Evolutionary conservation across 108 stramenopile species (phyloP).

Genomic region (Mayamaea pseudoterrestris): DNA sequence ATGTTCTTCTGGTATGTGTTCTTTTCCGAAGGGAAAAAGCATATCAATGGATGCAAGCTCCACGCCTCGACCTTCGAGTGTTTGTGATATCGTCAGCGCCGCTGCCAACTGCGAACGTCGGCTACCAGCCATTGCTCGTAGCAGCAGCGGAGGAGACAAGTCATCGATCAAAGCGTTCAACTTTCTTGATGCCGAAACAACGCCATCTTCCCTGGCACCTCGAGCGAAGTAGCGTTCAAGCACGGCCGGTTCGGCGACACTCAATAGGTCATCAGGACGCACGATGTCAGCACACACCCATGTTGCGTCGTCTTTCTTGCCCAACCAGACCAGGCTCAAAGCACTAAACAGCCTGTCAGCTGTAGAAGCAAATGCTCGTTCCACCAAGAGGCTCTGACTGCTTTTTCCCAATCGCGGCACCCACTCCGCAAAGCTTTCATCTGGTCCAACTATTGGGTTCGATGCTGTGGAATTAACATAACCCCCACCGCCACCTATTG

Average conservation of each 20-base stretch:
- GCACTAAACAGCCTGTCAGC: too few species aligned
- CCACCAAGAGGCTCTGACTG: conserved; percentile 2
- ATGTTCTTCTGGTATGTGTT: too few species aligned
- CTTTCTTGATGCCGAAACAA: too few species aligned
- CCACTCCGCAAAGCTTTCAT: conserved; percentile 43
- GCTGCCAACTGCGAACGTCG: conserved; percentile 40
- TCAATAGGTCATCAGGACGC: too few species aligned
- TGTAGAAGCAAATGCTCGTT: neutral
- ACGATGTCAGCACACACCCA: too few species aligned
- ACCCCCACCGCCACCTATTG: conserved; percentile 65
- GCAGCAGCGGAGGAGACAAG: conserved; percentile 39
- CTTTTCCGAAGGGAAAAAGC: too few species aligned
- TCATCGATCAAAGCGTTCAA: conserved; percentile 58
- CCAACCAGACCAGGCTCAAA: conserved; percentile 53
- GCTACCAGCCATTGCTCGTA: conserved; percentile 40
- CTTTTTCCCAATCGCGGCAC: conserved; percentile 17
- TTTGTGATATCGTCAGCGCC: conserved; percentile 34
- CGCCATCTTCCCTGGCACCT: too few species aligned
- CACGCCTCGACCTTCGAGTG: conserved; percentile 41
- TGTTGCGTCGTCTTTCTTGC: conserved; percentile 23
- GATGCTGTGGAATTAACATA: conserved; percentile 40
- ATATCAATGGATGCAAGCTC: too few species aligned
- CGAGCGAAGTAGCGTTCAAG: too few species aligned
- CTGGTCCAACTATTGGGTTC: conserved; percentile 19
- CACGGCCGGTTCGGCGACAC: too few species aligned